Evolutionary conservation across 805 yeast genomes (phyloP).

Genomic region (Lachancea meyersii): DNA sequence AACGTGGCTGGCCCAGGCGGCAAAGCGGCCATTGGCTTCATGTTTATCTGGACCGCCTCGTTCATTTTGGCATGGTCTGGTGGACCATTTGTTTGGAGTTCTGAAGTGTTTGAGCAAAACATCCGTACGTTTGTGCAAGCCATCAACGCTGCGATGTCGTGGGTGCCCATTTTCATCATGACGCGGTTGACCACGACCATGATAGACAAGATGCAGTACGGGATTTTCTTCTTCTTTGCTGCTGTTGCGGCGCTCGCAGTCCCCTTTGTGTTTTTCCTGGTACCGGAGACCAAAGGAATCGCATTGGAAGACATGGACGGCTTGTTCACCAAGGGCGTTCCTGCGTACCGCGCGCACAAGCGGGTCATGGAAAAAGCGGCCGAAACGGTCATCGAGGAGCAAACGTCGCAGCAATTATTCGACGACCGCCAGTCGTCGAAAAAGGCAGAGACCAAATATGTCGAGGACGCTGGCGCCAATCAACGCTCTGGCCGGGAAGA

Average conservation of each 20-base stretch:
- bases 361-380: conserved; percentile 3
- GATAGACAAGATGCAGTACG: conserved; percentile 39
- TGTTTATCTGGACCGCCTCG: conserved; percentile 42
- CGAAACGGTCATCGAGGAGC: conserved; percentile 2
- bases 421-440: conserved; percentile 2
- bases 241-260: conserved; percentile 14
- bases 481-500: too few relatives aligned
- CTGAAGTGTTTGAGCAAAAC: conserved; percentile 42
- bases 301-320: conserved; percentile 53
- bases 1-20: conserved; percentile 32
- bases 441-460: conserved; percentile 2
- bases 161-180: conserved; percentile 48
- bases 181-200: conserved; percentile 43
- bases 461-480: conserved; percentile 9
- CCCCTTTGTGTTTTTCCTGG: conserved; percentile 51
- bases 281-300: conserved; percentile 74
- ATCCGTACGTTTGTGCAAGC: conserved; percentile 40
- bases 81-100: conserved; percentile 42
- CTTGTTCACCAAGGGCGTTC: conserved; percentile 5
- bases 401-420: neutral
- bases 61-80: conserved; percentile 44
- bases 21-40: conserved; percentile 40
- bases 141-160: conserved; percentile 40
- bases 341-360: conserved; percentile 9
- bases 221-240: conserved; percentile 37